Evolutionary conservation across 768 basidiomycete genomes (phyloP), one percentile per base, ranked within the genome.

Genomic region (Crepidotus variabilis): DNA sequence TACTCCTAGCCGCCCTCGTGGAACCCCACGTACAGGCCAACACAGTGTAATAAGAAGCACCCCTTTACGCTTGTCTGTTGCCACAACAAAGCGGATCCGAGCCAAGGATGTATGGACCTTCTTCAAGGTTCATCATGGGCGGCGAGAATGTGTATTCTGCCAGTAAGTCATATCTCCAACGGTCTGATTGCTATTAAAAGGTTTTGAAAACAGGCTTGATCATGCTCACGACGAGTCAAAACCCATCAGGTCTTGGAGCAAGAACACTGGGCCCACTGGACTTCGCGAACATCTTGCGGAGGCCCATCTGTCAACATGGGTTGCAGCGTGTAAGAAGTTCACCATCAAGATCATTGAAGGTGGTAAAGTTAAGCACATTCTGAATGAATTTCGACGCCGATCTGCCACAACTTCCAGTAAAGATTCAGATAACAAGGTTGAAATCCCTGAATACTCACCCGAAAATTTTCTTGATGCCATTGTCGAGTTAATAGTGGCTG

Each of bases 401-500:
- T 11, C 55, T 33, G 10, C 11, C 6, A 6, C 34, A 51, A 11
- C 21, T 14, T 16, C 39, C 32, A 18, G 14, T n/a, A 18, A 10
- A 10, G 20, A 45, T 13, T 20, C 48, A 4, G 20, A 21, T 2
- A 7, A 33, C 6, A 6, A 28, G 6, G 16, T n/a, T n/a, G 6
- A 2, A 7, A 18, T 32, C 14, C 24, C 11, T 6, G n/a, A 33
- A 5, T 65, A 57, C 56, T 36, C 59, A 33, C 47, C 51, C n/a
- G 58, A 68, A 46, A 62, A 58, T 2, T 67, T 69, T 39, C 51
- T 62, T 22, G 48, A 59, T 18, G 60, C 57, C n/a, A 51, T 69
- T 13, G 50, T 60, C 1, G 45, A 57, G 18, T 61, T 56, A 32
- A 60, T 69, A 48, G 58, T 61, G 8, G 60, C 56, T 47, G 62